Evolutionary conservation across 148 eudicot genomes (phyloP).

Genomic region (Rhododendron henanense): DNA sequence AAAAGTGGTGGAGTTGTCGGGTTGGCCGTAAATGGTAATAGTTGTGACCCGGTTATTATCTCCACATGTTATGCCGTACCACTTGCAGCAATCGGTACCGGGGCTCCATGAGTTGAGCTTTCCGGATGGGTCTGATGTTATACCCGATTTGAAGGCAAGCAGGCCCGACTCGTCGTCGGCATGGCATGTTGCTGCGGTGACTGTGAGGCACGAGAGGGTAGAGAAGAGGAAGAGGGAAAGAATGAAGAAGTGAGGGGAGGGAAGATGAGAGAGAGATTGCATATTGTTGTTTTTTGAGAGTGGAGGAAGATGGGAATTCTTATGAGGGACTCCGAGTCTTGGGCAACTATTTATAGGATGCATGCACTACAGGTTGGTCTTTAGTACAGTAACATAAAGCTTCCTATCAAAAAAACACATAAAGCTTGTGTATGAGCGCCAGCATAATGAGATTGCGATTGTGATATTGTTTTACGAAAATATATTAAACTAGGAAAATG

Average conservation of each 20-base stretch:
- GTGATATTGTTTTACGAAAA: no score
- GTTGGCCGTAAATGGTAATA: slow-evolving; percentile 17
- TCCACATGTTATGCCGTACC: slow-evolving; percentile 34
- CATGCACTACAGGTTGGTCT: background rate
- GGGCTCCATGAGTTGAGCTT: slow-evolving; percentile 31
- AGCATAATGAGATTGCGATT: no score
- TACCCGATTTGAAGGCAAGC: slow-evolving; percentile 39
- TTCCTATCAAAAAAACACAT: no score
- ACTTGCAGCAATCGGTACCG: slow-evolving; percentile 46
- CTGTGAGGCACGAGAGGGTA: slow-evolving; percentile 11
- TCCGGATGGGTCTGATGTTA: slow-evolving; percentile 34
- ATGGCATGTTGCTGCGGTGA: slow-evolving; percentile 31
- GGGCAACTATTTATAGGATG: background rate
- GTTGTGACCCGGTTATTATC: slow-evolving; percentile 28
- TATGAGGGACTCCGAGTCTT: background rate
- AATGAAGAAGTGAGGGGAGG: background rate
- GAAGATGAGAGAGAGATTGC: slow-evolving; percentile 6
- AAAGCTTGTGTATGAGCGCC: no score
- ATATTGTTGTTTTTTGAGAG: background rate
- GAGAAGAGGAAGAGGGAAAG: background rate
- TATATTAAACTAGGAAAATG: no score
- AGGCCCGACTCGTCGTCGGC: slow-evolving; percentile 35
- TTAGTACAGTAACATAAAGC: no score
- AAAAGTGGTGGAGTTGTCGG: slow-evolving; percentile 18
- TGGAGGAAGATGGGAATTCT: background rate